These are phyloP conservation scores for Colletotrichum orbiculare DNA, from an alignment of 2,329 filamentous ascomycete species.

Conservation along the genomic window DNA sequence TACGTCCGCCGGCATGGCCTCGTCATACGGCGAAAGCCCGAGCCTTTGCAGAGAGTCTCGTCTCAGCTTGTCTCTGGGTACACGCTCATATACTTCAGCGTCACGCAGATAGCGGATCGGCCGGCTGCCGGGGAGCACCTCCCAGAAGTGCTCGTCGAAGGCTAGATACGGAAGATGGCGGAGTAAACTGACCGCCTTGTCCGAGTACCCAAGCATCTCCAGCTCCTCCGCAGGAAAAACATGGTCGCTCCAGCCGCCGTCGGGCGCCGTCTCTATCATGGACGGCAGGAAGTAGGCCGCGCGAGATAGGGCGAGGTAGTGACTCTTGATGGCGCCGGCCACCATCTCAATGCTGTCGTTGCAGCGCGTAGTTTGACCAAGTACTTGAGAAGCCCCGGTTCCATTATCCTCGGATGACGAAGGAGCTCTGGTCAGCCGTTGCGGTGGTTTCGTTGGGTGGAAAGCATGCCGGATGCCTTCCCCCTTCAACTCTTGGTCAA, in stretches of 20 bases:
- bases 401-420: too few species aligned
- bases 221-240: not conserved
- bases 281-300: constrained; percentile 12
- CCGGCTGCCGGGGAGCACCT: constrained; percentile 7
- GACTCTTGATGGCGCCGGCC: constrained; percentile 6
- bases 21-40: constrained; percentile 8
- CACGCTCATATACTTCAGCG: not conserved
- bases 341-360: constrained; percentile 12
- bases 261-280: not conserved
- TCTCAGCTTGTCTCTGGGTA: not conserved
- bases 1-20: not conserved
- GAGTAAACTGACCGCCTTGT: constrained; percentile 15
- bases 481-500: not conserved
- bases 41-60: constrained; percentile 1
- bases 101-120: constrained; percentile 22
- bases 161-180: constrained; percentile 22
- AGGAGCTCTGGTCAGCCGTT: too few species aligned
- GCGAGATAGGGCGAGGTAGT: constrained; percentile 9
- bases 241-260: constrained; percentile 15
- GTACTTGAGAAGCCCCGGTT: too few species aligned
- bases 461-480: too few species aligned
- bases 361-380: not conserved
- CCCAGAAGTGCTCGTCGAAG: constrained; percentile 18
- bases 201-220: not conserved
- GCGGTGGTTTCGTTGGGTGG: too few species aligned